Conservation (phyloP, 148 eudicot genomes). For the Silene latifolia region DNA sequence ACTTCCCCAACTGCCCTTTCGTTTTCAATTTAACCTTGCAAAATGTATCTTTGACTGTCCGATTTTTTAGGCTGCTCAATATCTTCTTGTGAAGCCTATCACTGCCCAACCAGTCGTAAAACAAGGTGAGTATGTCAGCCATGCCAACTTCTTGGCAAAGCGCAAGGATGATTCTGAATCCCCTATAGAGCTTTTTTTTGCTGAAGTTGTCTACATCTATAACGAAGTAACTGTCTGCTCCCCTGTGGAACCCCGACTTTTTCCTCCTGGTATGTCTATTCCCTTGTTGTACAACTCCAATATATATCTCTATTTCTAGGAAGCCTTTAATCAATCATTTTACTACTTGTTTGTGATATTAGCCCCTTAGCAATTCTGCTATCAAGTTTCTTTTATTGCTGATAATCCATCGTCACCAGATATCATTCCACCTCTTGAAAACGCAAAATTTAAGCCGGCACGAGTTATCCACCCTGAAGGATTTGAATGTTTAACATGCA, state of each 20-base stretch:
- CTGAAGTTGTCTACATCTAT: neutral
- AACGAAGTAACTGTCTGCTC: neutral
- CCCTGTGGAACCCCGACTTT: neutral
- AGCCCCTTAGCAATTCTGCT: neutral
- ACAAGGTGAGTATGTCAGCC: neutral
- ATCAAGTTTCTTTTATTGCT: neutral
- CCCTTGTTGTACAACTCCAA: too few relatives aligned
- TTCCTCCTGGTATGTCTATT: neutral
- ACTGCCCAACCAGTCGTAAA: neutral
- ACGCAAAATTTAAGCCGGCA: neutral
- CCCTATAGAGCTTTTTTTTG: slow-evolving; percentile 6
- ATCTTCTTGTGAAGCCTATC: slow-evolving; percentile 6
- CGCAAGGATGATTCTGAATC: neutral
- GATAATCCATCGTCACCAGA: neutral
- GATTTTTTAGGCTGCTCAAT: neutral
- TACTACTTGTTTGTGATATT: neutral
- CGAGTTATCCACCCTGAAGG: slow-evolving; percentile 4
- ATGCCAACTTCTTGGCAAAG: slow-evolving; percentile 10
- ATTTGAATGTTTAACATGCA: neutral
- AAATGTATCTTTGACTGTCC: neutral
- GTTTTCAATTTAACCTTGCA: neutral
- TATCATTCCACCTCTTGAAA: slow-evolving; percentile 8
- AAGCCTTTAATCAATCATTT: neutral
- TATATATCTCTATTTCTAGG: neutral
- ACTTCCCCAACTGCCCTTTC: neutral